A percentile compares a stretch with the other conserved stretches of the same genome.
These are phyloP conservation scores for Fusarium verticillioides DNA, from an alignment of 2,329 filamentous ascomycete species.

Conservation along the genomic window DNA sequence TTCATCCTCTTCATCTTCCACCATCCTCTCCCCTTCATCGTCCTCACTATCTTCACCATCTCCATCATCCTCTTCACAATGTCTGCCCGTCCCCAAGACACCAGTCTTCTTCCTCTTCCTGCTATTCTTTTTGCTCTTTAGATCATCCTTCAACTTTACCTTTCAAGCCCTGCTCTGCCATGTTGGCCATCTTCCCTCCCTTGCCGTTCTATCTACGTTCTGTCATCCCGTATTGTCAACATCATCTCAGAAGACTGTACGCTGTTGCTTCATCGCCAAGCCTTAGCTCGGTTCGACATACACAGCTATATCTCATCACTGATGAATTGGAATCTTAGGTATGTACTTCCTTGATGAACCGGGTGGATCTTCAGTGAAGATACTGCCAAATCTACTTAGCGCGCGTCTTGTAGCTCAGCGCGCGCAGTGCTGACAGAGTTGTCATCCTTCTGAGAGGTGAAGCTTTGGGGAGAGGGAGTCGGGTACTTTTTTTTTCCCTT, in stretches of 20 bases:
- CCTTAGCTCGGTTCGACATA: background rate
- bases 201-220: background rate
- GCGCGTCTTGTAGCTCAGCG: background rate
- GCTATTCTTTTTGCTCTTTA: background rate
- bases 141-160: background rate
- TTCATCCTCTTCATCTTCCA: background rate
- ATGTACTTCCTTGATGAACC: background rate
- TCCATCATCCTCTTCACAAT: background rate
- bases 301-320: conserved; percentile 6
- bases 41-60: background rate
- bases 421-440: background rate
- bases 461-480: background rate
- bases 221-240: background rate
- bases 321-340: background rate
- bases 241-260: conserved; percentile 14
- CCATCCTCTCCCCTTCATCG: background rate
- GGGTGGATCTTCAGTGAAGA: background rate
- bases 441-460: background rate
- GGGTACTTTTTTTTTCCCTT: background rate
- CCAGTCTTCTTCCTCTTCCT: background rate
- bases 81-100: background rate
- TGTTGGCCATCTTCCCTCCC: background rate
- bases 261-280: conserved; percentile 8
- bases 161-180: background rate
- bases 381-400: background rate